Base-by-base conservation (phyloP, 2,329 filamentous ascomycete genomes). In the Akanthomyces uredinophilus region DNA sequence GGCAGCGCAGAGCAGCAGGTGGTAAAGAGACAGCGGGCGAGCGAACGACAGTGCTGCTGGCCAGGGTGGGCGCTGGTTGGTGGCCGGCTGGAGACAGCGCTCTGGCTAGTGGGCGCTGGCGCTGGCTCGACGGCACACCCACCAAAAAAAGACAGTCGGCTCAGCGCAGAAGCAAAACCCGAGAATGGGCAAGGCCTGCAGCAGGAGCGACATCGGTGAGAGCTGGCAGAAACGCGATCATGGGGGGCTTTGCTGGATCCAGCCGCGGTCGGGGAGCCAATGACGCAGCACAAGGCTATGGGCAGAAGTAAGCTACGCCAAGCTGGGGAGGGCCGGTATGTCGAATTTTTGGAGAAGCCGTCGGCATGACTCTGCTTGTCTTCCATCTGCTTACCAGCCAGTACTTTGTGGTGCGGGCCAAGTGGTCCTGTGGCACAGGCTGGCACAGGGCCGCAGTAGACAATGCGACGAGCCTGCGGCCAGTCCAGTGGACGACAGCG, bases 181-280 rank as follows among this genome's bases (percentile, higher is more conserved):
- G 59, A 61, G 59, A 56, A 56, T 51, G 60, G 60, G 22, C 32
- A 49, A 24, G n/a, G 32, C n/a, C 52, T 16, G 37, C 37, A 16
- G 37, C 14, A 37, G 32, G 37, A 14, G 37, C 13, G 14, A 39
- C 37, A 39, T 5, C 37, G 37, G 37, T 39, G 37, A 39, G 37
- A 39, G 37, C 14, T n/a, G 60, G 60, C 60, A 62, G 60, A 62
- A 61, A 51, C 60, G 44, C 60, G 53, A 62, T 57, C 52, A 62
- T 57, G 60, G 60, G 60, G 60, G 52, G 60, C 24, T 50, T 35
- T 32, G 24, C 50, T 61, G 51, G 59, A 32, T 39, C 51, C 60
- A 56, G 60, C 51, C 53, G 44, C 52, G 60, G 44, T 46, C 53
- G 43, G 35, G 35, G 27, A 62, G 58, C 60, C 60, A 62, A 62